Evolutionary conservation across 2,329 filamentous ascomycete species (phyloP), one percentile per base, ranked within the genome.

Genomic region (Bisporella sp.): DNA sequence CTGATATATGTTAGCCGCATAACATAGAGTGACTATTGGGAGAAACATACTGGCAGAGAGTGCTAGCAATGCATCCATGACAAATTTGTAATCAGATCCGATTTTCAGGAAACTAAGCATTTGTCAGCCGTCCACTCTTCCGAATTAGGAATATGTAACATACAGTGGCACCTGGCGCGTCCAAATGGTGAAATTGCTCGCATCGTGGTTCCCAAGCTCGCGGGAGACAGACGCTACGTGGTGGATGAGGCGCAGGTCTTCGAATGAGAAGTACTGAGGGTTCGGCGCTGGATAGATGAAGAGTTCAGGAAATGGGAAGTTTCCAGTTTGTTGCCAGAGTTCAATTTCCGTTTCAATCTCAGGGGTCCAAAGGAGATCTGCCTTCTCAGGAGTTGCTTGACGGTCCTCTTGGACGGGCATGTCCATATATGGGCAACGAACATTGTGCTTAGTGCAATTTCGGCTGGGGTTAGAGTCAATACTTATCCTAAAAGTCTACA

Each of bases 381-480:
- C 76, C 69, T 79, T 82, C 59, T 78, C 75, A 56, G 82, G 80
- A 57, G 79, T 81, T 41, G 75, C 73, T 37, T 78, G 75, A 58
- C 80, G 74, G 59, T 81, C 75, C 58, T 87, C 83, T 51, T 84
- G 77, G 43, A 81, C 76, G 45, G 87, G 81, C 64, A 84, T 83
- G 66, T 97, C 91, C 77, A 96, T 95, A 74, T 97, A 99, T 62
- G 96, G 93, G 71, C 93, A 99, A 64, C 91, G 87, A 63, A 95
- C 93, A 73, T 96, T 96, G 73, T 99, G 93, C 73, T 97, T 99
- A 55, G 92, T 96, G 72, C 93, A 99, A 71, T 99, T 99, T 64
- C 89, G 89, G 74, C 91, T 95, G 30, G 12, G 42, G 6, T 21
- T 8, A 30, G 30, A 21, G 21, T 21, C 21, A 21, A 21, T 3